These are phyloP conservation scores for Amoeboaphelidium protococcarum DNA, from an alignment of 371 early-diverging fungal genomes.

Conservation along the genomic window DNA sequence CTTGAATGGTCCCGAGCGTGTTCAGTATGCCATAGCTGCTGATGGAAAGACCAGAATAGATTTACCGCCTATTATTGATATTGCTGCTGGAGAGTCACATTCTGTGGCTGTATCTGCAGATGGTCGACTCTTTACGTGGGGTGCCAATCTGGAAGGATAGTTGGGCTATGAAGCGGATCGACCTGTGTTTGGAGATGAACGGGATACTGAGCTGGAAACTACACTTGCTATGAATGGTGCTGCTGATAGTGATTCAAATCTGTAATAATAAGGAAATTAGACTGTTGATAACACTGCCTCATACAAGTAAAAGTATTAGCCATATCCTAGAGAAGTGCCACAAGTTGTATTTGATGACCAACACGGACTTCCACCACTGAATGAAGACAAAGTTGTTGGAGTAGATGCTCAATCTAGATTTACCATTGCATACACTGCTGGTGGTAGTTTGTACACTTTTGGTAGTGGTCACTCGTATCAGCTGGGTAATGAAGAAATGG, in stretches of 20 bases:
- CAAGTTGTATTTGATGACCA: not conserved
- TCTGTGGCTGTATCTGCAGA: conserved; percentile 9
- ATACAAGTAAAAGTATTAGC: not conserved
- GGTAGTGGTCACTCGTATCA: not conserved
- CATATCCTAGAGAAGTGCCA: not conserved
- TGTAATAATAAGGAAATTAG: no score
- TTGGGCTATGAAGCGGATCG: conserved; percentile 4
- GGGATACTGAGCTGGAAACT: not conserved
- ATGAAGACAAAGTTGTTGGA: not conserved
- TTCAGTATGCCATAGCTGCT: conserved; percentile 2
- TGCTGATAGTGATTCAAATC: no score
- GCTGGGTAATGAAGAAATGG: not conserved
- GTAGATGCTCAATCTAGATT: not conserved
- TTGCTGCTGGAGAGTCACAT: conserved; percentile 10
- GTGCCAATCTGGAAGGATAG: conserved; percentile 13
- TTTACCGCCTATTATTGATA: conserved; percentile 7
- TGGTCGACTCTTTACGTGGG: conserved; percentile 10
- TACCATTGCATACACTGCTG: not conserved
- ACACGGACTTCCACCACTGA: not conserved
- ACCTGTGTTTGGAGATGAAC: not conserved
- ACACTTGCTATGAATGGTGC: not conserved
- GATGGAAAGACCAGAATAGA: conserved; percentile 5
- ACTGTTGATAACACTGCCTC: no score
- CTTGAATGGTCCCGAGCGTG: conserved; percentile 6
- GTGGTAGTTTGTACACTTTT: not conserved